These are phyloP conservation scores for Thalia dealbata DNA, from an alignment of 176 grass and related monocot genomes.

Conservation along the genomic window DNA sequence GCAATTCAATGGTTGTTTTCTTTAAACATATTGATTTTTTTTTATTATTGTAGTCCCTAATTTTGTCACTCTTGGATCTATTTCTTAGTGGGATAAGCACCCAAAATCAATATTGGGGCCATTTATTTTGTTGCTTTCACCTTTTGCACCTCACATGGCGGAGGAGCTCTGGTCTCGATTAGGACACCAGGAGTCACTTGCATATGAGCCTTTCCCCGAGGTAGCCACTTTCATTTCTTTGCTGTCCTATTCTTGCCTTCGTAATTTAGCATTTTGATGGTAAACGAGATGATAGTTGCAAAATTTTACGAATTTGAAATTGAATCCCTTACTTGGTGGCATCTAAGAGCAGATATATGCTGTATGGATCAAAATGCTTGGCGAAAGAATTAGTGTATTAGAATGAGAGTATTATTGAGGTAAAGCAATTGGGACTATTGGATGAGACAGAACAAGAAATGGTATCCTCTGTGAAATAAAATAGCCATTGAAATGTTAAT, in stretches of 20 bases:
- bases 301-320: neutral
- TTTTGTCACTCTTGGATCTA: neutral
- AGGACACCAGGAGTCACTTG: constrained; percentile 55
- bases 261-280: neutral
- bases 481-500: too few species aligned
- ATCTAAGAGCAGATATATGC: too few species aligned
- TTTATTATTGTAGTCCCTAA: neutral
- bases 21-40: neutral
- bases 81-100: constrained; percentile 64
- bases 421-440: too few species aligned
- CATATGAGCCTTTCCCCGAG: constrained; percentile 73
- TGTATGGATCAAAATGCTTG: too few species aligned
- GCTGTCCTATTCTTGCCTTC: neutral
- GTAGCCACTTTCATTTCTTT: constrained; percentile 20
- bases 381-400: too few species aligned
- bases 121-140: constrained; percentile 78
- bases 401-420: too few species aligned
- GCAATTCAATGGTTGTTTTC: neutral
- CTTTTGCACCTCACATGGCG: constrained; percentile 80
- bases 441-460: too few species aligned
- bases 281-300: neutral
- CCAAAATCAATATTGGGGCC: constrained; percentile 51
- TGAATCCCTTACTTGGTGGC: neutral
- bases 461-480: too few species aligned
- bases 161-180: constrained; percentile 94